A percentile compares a stretch with the other conserved stretches of the same genome.
Evolutionary conservation across 2,329 filamentous ascomycete genomes (phyloP).

Genomic region (Ophiostoma ips): DNA sequence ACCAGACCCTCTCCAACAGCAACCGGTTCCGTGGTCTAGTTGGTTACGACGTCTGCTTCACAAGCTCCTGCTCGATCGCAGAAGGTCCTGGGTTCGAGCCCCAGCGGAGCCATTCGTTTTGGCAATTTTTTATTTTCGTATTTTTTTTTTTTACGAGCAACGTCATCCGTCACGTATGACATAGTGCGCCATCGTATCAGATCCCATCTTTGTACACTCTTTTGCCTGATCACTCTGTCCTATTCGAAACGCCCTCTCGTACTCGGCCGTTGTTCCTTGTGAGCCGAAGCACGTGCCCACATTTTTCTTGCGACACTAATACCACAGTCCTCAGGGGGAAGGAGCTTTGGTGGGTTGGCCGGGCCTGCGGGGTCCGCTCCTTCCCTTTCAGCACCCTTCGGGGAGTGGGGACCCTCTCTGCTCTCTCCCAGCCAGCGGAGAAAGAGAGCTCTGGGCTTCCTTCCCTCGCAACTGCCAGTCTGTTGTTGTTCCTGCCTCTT

Average conservation of each 20-base stretch:
- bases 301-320: neutral
- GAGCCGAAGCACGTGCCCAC: too few relatives aligned
- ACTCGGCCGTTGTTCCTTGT: too few relatives aligned
- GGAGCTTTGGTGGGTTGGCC: neutral
- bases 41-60: constrained; percentile 18
- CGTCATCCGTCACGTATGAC: too few relatives aligned
- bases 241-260: too few relatives aligned
- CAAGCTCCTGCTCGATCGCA: too few relatives aligned
- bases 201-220: too few relatives aligned
- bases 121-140: constrained; percentile 2
- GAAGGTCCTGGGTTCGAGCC: constrained; percentile 18
- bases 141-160: neutral
- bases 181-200: too few relatives aligned
- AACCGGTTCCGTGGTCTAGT: constrained; percentile 16
- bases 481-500: neutral
- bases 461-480: too few relatives aligned
- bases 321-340: neutral
- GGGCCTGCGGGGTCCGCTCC: neutral
- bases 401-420: neutral
- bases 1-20: neutral
- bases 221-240: too few relatives aligned
- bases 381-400: neutral
- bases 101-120: constrained; percentile 15
- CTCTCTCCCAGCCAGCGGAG: neutral
- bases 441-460: neutral